phyloP scores from a whole-genome alignment of 495 filamentous ascomycete species.

The Aspergillus wentii region DNA sequence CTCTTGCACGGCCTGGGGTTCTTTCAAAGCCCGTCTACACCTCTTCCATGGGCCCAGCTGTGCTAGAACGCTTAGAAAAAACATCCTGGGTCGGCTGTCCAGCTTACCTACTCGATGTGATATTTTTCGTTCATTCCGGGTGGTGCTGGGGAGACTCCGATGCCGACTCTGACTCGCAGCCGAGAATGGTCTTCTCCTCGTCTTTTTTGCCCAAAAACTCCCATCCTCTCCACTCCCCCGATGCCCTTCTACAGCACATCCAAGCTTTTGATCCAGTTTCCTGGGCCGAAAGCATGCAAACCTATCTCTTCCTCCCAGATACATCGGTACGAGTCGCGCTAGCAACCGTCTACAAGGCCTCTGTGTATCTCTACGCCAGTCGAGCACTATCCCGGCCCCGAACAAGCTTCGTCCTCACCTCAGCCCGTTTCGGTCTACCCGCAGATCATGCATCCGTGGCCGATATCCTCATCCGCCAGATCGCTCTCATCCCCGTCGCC shows the following conservation, averaged over 20 bases:
- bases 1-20: slow-evolving; percentile 38
- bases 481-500: slow-evolving; percentile 29
- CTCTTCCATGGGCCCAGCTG: slow-evolving; percentile 31
- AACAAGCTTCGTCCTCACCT: slow-evolving; percentile 22
- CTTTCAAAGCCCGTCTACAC: slow-evolving; percentile 42
- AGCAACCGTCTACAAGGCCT: slow-evolving; percentile 36
- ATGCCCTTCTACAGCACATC: slow-evolving; percentile 35
- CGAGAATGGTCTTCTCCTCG: slow-evolving; percentile 24
- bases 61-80: slow-evolving; percentile 42
- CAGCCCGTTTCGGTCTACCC: slow-evolving; percentile 25
- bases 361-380: slow-evolving; percentile 43
- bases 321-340: slow-evolving; percentile 36
- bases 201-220: slow-evolving; percentile 18
- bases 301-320: slow-evolving; percentile 30
- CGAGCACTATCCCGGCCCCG: slow-evolving; percentile 34
- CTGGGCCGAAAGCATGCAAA: slow-evolving; percentile 42
- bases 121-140: slow-evolving; percentile 42
- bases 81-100: slow-evolving; percentile 46
- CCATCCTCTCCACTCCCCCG: slow-evolving; percentile 27
- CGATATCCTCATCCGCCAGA: slow-evolving; percentile 32
- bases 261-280: slow-evolving; percentile 37
- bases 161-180: slow-evolving; percentile 16
- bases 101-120: slow-evolving; percentile 42
- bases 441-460: slow-evolving; percentile 28
- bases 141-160: slow-evolving; percentile 26